Conservation (phyloP, 1,139 yeast genomes). For the Starmera stellimalicola region DNA sequence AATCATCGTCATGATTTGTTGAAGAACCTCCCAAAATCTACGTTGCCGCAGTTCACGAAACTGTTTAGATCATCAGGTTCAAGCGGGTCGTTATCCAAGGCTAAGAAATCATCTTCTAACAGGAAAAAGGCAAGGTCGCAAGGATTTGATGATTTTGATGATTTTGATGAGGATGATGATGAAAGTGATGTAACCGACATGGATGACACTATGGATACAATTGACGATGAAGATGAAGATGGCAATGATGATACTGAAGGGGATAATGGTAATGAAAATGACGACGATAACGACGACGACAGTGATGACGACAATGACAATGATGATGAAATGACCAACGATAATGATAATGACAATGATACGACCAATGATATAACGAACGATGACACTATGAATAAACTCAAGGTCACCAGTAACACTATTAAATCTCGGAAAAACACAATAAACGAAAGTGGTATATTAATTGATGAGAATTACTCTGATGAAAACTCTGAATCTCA, state of each 20-base stretch:
- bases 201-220: not conserved
- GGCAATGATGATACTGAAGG: constrained; percentile 8
- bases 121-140: too few species aligned
- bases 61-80: constrained; percentile 4
- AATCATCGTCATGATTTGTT: not conserved
- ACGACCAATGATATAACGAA: too few species aligned
- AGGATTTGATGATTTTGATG: constrained; percentile 2
- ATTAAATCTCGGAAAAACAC: constrained; percentile 4
- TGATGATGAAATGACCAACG: constrained; percentile 1
- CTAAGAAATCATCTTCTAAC: not conserved
- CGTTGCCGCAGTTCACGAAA: constrained; percentile 5
- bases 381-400: too few species aligned
- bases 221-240: constrained; percentile 9
- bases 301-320: constrained; percentile 2
- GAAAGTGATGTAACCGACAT: not conserved
- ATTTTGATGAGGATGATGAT: not conserved
- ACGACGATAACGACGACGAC: constrained; percentile 4
- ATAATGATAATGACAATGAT: constrained; percentile 10
- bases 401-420: too few species aligned
- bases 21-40: not conserved
- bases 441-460: constrained; percentile 12
- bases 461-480: constrained; percentile 17
- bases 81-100: too few species aligned
- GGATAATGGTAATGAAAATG: constrained; percentile 8
- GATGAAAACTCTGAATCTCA: constrained; percentile 9